Conservation (phyloP, 306 rosid species). For the Sindora glabra region DNA sequence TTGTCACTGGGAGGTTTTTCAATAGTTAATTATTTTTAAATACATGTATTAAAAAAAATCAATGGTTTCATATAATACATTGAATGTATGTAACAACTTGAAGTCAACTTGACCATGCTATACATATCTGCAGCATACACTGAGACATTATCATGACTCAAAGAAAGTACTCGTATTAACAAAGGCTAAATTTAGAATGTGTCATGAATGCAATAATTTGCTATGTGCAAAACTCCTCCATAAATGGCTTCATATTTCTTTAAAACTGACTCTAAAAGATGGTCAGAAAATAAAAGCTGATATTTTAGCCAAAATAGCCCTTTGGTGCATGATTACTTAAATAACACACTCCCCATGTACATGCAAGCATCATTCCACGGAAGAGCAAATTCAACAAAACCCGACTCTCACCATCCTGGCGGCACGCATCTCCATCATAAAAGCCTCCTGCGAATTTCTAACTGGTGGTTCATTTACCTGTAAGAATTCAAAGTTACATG, state of each 20-base stretch:
- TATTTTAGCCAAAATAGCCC: background rate
- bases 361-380: background rate
- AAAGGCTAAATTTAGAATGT: background rate
- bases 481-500: slow-evolving; percentile 7
- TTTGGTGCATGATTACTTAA: background rate
- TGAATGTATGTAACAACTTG: no score
- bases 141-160: no score
- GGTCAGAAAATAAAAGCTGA: background rate
- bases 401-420: slow-evolving; percentile 59
- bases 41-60: no score
- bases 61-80: no score
- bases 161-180: background rate
- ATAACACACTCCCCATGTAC: background rate
- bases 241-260: background rate
- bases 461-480: slow-evolving; percentile 85
- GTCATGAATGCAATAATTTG: background rate
- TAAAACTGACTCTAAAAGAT: background rate
- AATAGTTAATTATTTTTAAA: no score
- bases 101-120: background rate
- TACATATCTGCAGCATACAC: background rate
- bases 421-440: slow-evolving; percentile 93
- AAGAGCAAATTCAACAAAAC: background rate
- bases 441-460: slow-evolving; percentile 82
- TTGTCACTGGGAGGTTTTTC: no score
- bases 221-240: background rate